phyloP scores from a whole-genome alignment of 257 asterid species.

The Orobanche coerulescens region DNA sequence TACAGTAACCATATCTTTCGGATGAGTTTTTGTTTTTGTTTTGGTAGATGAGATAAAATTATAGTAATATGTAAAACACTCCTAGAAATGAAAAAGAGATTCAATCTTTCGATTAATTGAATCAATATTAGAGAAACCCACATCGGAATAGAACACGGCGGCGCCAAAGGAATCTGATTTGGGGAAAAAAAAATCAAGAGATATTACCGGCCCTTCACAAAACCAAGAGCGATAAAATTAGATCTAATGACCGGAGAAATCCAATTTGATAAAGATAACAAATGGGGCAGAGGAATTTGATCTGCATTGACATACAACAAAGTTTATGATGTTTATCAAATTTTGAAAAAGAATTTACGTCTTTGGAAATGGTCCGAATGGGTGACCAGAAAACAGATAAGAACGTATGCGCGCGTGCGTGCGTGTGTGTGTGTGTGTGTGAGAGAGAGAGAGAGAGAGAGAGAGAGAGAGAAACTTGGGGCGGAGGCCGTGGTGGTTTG shows the following conservation, averaged over 20 bases:
- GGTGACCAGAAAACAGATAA: not conserved
- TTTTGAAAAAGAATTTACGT: not conserved
- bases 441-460: not conserved
- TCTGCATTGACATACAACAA: not conserved
- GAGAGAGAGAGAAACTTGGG: slow-evolving; percentile 31
- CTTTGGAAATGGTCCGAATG: no score
- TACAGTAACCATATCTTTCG: slow-evolving; percentile 47
- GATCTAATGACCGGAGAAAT: slow-evolving; percentile 20
- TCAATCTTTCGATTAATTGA: slow-evolving; percentile 12
- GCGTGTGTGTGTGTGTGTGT: not conserved
- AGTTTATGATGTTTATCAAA: not conserved
- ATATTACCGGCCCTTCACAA: not conserved
- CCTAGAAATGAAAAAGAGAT: not conserved
- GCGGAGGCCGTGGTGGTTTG: slow-evolving; percentile 41
- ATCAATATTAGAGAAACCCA: slow-evolving; percentile 20
- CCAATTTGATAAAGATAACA: not conserved
- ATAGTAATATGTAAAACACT: not conserved
- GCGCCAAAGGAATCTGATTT: slow-evolving; percentile 17
- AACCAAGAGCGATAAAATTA: not conserved
- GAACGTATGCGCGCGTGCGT: not conserved
- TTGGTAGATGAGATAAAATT: no score
- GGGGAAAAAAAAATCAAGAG: not conserved
- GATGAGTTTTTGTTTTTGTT: not conserved
- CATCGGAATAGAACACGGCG: slow-evolving; percentile 1
- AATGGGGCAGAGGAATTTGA: not conserved